phyloP scores from a whole-genome alignment of 805 yeast genomes.

The Tetrapisispora namnaoensis region DNA sequence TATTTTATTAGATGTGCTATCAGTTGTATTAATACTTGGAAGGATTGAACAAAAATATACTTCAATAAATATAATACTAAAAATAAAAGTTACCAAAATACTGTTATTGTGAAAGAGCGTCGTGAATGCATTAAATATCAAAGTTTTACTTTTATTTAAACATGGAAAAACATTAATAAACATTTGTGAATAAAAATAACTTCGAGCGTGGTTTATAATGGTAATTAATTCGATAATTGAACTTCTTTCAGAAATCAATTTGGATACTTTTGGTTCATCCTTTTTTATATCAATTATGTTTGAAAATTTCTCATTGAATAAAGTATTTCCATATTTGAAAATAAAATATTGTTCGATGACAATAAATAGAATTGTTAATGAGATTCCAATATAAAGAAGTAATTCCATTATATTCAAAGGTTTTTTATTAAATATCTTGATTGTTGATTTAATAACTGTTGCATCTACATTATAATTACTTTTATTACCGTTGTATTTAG shows the following conservation, averaged over 20 bases:
- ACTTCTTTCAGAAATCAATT: neutral
- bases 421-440: neutral
- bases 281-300: neutral
- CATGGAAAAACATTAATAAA: neutral
- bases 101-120: neutral
- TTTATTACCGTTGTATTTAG: no score
- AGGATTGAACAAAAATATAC: neutral
- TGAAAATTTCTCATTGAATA: neutral
- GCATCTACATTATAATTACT: no score
- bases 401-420: neutral
- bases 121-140: neutral
- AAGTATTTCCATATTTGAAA: neutral
- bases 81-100: neutral
- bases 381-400: neutral
- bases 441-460: neutral
- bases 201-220: neutral
- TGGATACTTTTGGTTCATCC: neutral
- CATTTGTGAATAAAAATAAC: neutral
- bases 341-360: neutral
- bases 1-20: no score
- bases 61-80: neutral
- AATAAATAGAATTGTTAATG: neutral
- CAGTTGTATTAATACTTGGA: neutral
- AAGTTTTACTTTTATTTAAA: neutral
- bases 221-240: neutral